Conservation (phyloP, 768 basidiomycete species). For the Lactifluus volemus region DNA sequence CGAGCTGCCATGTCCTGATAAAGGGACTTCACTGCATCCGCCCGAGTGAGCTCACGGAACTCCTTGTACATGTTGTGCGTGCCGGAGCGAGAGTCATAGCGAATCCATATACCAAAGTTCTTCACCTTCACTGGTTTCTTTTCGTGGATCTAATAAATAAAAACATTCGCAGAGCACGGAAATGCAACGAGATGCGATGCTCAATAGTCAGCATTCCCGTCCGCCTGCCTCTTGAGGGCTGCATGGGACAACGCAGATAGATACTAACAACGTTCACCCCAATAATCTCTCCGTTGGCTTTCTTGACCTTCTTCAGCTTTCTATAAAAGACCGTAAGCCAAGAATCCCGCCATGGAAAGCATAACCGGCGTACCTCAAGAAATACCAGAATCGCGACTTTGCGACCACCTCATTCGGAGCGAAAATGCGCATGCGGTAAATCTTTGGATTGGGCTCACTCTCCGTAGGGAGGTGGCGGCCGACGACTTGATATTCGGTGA, state of each 20-base stretch:
- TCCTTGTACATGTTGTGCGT: slow-evolving; percentile 99
- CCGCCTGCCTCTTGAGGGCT: slow-evolving; percentile 84
- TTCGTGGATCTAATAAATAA: slow-evolving; percentile 74
- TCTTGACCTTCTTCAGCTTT: slow-evolving; percentile 98
- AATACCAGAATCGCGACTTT: slow-evolving; percentile 99
- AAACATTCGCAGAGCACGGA: slow-evolving; percentile 19
- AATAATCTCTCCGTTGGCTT: slow-evolving; percentile 98
- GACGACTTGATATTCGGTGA: slow-evolving; percentile 93
- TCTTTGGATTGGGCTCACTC: slow-evolving; percentile 89
- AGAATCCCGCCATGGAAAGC: neutral
- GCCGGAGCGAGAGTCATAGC: slow-evolving; percentile 98
- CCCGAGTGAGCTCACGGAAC: slow-evolving; percentile 91
- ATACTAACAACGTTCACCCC: slow-evolving; percentile 93
- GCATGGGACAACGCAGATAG: slow-evolving; percentile 31
- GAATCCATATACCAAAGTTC: slow-evolving; percentile 99
- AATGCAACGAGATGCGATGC: slow-evolving; percentile 26
- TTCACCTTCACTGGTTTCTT: slow-evolving; percentile 98
- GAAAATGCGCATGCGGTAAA: slow-evolving; percentile 99
- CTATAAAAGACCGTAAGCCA: slow-evolving; percentile 30
- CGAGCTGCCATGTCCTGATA: slow-evolving; percentile 99
- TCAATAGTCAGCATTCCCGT: slow-evolving; percentile 48
- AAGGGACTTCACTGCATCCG: slow-evolving; percentile 90
- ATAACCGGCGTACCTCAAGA: slow-evolving; percentile 59
- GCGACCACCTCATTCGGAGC: slow-evolving; percentile 98
- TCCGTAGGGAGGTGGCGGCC: slow-evolving; percentile 96